A percentile compares a stretch with the other conserved stretches of the same genome.
Conservation (phyloP, 1,139 yeast genomes). For the Kodamaea alishanica region DNA sequence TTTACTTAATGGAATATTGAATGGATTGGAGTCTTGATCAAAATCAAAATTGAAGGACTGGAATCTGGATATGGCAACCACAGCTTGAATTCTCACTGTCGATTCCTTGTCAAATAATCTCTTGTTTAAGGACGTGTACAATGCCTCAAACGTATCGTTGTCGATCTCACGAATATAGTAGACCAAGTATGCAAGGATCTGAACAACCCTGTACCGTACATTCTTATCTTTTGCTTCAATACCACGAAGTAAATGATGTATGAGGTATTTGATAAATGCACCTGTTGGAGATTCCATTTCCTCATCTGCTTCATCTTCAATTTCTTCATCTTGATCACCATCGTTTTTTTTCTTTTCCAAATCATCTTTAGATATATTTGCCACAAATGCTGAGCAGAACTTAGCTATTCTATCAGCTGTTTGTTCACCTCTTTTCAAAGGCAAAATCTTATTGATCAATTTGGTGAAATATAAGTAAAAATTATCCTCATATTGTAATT, state of each 20-base stretch:
- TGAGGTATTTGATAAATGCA: conserved; percentile 56
- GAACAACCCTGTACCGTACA: conserved; percentile 80
- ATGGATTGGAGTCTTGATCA: conserved; percentile 28
- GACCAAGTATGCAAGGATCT: conserved; percentile 69
- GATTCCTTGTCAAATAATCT: conserved; percentile 79
- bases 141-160: conserved; percentile 61
- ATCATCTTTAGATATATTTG: conserved; percentile 41
- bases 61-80: conserved; percentile 73
- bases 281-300: conserved; percentile 41
- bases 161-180: conserved; percentile 74
- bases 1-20: conserved; percentile 18
- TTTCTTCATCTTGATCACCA: conserved; percentile 20
- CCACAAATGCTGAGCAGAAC: conserved; percentile 65
- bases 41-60: conserved; percentile 53
- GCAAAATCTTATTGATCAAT: conserved; percentile 60
- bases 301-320: conserved; percentile 8
- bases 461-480: conserved; percentile 61
- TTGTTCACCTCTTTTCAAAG: conserved; percentile 65
- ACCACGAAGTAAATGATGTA: conserved; percentile 70
- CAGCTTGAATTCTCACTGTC: conserved; percentile 75
- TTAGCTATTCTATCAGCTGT: conserved; percentile 78
- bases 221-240: conserved; percentile 70
- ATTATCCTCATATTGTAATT: conserved; percentile 49
- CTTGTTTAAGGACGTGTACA: conserved; percentile 58
- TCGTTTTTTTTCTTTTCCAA: conserved; percentile 11